A percentile compares a stretch with the other conserved stretches of the same genome.
phyloP scores from a whole-genome alignment of 352 stramenopile genomes.

The Saprolegnia diclina region DNA sequence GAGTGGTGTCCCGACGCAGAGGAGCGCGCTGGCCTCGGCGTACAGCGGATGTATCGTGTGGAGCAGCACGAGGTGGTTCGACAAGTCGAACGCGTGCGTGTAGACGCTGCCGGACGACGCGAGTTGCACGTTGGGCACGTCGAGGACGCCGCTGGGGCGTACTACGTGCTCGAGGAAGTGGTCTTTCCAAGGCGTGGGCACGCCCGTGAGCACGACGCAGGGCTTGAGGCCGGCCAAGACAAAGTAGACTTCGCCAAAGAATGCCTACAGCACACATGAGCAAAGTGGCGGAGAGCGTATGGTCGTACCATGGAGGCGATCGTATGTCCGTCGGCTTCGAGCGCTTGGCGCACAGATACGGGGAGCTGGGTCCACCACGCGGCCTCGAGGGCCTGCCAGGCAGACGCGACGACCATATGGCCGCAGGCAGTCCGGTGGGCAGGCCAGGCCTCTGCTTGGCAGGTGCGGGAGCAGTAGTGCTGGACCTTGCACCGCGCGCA shows the following conservation, averaged over 20 bases:
- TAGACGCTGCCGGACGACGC: slow-evolving; percentile 33
- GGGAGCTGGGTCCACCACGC: neutral
- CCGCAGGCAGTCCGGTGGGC: neutral
- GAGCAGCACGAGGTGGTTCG: slow-evolving; percentile 21
- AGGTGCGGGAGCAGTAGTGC: slow-evolving; percentile 4
- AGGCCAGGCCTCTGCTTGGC: slow-evolving; percentile 7
- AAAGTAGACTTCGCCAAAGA: slow-evolving; percentile 74
- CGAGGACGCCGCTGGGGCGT: slow-evolving; percentile 35
- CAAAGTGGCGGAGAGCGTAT: neutral
- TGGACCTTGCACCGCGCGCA: slow-evolving; percentile 10
- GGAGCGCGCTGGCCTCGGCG: neutral
- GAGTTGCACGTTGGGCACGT: slow-evolving; percentile 22
- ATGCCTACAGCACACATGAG: slow-evolving; percentile 29
- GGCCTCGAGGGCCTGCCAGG: slow-evolving; percentile 2
- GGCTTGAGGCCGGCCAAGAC: slow-evolving; percentile 51
- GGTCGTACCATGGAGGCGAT: slow-evolving; percentile 10
- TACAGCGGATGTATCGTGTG: neutral
- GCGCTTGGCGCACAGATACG: neutral
- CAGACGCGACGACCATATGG: neutral
- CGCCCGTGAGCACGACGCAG: slow-evolving; percentile 60
- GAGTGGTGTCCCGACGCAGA: neutral
- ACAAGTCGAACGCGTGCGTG: slow-evolving; percentile 34
- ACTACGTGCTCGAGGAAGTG: slow-evolving; percentile 46
- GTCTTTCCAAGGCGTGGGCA: slow-evolving; percentile 40
- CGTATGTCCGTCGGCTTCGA: neutral